phyloP scores from a whole-genome alignment of 345 rosid species.

The Laguncularia racemosa region DNA sequence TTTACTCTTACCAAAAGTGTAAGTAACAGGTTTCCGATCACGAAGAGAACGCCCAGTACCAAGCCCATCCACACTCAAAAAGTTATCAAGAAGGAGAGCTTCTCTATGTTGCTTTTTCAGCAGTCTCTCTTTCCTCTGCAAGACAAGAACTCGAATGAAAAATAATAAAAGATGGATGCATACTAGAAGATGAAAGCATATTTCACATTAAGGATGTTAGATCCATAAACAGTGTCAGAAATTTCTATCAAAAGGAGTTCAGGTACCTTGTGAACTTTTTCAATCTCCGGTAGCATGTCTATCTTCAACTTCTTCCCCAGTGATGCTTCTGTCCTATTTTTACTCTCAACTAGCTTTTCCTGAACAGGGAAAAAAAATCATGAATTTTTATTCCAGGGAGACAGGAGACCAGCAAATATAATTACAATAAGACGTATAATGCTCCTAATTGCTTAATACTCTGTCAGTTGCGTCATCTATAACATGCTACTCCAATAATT shows the following conservation, averaged over 20 bases:
- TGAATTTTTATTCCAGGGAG: conserved; percentile 2
- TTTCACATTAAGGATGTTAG: not conserved
- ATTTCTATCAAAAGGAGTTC: conserved; percentile 5
- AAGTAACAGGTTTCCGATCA: conserved; percentile 90
- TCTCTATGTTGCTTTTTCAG: conserved; percentile 93
- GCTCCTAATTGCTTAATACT: not conserved
- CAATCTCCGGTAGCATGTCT: conserved; percentile 97
- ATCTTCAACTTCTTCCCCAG: conserved; percentile 83
- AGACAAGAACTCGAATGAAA: not conserved
- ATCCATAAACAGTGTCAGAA: not conserved
- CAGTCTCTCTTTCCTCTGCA: conserved; percentile 75
- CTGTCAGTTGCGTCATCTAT: no score
- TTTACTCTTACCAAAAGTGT: conserved; percentile 72
- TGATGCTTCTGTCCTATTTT: conserved; percentile 81
- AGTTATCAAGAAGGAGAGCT: conserved; percentile 80
- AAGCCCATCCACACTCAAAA: conserved; percentile 55
- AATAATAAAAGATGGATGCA: not conserved
- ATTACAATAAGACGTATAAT: not conserved
- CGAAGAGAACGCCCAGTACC: conserved; percentile 87
- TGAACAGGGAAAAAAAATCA: conserved; percentile 24
- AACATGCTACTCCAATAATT: no score
- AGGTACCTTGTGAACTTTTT: conserved; percentile 88
- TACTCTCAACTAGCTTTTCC: conserved; percentile 85
- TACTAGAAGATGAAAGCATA: conserved; percentile 8
- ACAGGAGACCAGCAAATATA: not conserved